phyloP scores from a whole-genome alignment of 208 protist genomes.

The Phytomonas sp. region DNA sequence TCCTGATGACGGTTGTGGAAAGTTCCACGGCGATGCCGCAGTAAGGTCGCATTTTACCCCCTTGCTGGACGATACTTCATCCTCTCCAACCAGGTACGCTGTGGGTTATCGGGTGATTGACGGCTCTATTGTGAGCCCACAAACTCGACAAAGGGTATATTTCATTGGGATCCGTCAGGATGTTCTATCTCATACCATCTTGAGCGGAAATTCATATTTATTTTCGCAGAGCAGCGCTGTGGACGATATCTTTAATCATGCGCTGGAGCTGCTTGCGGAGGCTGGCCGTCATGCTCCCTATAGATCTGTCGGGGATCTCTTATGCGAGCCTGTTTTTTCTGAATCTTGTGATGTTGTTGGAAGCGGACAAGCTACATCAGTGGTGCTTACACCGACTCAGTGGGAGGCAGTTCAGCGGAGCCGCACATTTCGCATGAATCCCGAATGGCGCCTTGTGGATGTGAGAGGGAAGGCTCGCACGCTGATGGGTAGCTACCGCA shows the following conservation, averaged over 20 bases:
- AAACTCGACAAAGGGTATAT: constrained; percentile 49
- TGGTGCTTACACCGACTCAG: constrained; percentile 32
- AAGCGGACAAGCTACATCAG: background rate
- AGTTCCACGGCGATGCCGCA: background rate
- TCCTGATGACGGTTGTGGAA: background rate
- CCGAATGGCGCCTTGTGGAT: constrained; percentile 38
- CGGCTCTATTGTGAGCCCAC: constrained; percentile 42
- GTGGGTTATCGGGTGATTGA: constrained; percentile 29
- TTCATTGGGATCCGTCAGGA: constrained; percentile 37
- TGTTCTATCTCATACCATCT: background rate
- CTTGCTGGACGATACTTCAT: background rate
- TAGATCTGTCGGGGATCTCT: constrained; percentile 8
- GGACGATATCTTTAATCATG: constrained; percentile 10
- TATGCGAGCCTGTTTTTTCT: background rate
- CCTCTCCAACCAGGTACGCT: background rate
- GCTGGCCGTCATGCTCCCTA: constrained; percentile 10
- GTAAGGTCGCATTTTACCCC: background rate
- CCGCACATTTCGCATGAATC: constrained; percentile 37
- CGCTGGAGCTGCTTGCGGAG: constrained; percentile 4
- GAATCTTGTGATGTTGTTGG: constrained; percentile 9
- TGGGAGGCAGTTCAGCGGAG: constrained; percentile 44
- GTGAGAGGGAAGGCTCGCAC: constrained; percentile 42
- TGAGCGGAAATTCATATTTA: background rate
- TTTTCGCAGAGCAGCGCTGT: background rate
- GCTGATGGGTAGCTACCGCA: constrained; percentile 57